Evolutionary conservation across 2,329 filamentous ascomycete genomes (phyloP).

Genomic region (Falciphora oryzae): DNA sequence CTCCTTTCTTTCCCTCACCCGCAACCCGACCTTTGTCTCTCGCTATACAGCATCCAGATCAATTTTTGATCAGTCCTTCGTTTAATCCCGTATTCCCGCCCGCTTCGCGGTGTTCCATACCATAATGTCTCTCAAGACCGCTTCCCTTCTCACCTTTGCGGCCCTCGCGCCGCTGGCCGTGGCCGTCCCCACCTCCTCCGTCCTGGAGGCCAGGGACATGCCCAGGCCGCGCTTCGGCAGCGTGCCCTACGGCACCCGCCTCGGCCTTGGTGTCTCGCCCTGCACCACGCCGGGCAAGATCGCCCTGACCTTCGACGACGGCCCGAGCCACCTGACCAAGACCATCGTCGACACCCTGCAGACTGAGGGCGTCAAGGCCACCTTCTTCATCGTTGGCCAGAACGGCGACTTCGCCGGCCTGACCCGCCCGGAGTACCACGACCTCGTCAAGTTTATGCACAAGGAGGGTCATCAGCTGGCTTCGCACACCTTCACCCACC

Average conservation of each 20-base stretch:
- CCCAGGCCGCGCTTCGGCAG: conserved; percentile 46
- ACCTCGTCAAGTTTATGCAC: conserved; percentile 35
- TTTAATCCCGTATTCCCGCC: neutral
- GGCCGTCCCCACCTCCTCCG: neutral
- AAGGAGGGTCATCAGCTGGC: conserved; percentile 40
- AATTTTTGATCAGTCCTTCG: conserved; percentile 3
- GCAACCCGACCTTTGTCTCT: neutral
- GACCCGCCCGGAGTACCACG: conserved; percentile 5
- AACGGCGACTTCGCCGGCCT: conserved; percentile 29
- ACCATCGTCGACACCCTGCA: conserved; percentile 56
- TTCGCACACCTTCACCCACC: conserved; percentile 41
- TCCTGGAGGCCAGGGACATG: conserved; percentile 22
- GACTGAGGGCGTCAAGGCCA: conserved; percentile 52
- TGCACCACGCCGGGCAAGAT: conserved; percentile 52
- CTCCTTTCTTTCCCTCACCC: neutral
- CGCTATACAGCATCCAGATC: neutral
- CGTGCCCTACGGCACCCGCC: conserved; percentile 44
- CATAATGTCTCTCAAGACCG: neutral
- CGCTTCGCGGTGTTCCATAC: neutral
- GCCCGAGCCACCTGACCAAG: conserved; percentile 54
- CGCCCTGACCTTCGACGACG: conserved; percentile 63
- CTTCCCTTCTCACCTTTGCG: neutral
- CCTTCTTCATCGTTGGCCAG: conserved; percentile 60
- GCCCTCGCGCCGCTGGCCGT: neutral
- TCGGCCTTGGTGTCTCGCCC: conserved; percentile 46